Evolutionary conservation across 805 yeast species (phyloP).

Genomic region (Candida ponderosae): DNA sequence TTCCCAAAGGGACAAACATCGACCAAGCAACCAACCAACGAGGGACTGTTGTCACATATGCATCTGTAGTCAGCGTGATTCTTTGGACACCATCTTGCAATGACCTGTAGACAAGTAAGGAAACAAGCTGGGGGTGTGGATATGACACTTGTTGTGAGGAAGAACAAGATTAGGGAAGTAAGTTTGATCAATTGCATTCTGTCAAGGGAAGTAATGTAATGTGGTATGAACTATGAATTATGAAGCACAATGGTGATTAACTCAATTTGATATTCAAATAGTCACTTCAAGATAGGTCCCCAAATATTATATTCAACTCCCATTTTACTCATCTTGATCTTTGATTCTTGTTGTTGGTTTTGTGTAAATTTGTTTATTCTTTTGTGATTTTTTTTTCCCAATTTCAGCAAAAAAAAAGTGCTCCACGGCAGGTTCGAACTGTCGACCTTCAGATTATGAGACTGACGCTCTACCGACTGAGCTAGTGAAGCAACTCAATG

Average conservation of each 20-base stretch:
- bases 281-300: too few species aligned
- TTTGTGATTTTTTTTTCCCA: too few species aligned
- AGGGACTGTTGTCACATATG: slow-evolving; percentile 29
- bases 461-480: slow-evolving; percentile 54
- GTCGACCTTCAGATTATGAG: slow-evolving; percentile 52
- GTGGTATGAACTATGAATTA: too few species aligned
- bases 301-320: too few species aligned
- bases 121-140: slow-evolving; percentile 49
- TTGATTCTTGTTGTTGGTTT: too few species aligned
- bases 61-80: slow-evolving; percentile 30
- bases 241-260: too few species aligned
- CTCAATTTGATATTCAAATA: too few species aligned
- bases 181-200: too few species aligned
- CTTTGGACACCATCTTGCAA: slow-evolving; percentile 26
- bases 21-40: slow-evolving; percentile 34
- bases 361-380: too few species aligned
- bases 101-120: slow-evolving; percentile 31
- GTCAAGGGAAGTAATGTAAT: not conserved
- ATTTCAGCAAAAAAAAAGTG: slow-evolving; percentile 24
- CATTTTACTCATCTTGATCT: too few species aligned
- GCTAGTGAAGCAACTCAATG: slow-evolving; percentile 45
- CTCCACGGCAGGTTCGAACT: slow-evolving; percentile 48
- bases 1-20: slow-evolving; percentile 37
- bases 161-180: too few species aligned
- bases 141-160: not conserved